Evolutionary conservation across 2,329 filamentous ascomycete species (phyloP), one percentile per base, ranked within the genome.

Genomic region (Alternaria ventricosa): DNA sequence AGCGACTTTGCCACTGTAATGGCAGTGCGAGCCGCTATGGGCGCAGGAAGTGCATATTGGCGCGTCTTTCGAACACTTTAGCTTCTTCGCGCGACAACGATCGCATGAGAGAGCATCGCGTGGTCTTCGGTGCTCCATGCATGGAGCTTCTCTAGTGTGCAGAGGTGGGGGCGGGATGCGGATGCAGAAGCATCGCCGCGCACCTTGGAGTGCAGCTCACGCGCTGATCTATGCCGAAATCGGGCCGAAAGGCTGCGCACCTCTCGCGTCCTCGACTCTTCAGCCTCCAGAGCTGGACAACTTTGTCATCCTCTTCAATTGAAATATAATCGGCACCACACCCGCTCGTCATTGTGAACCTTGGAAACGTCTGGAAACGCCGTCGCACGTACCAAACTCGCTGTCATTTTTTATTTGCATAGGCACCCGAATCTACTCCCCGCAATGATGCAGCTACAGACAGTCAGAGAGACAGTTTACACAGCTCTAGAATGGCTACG

Each of bases 11-110:
- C 71, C 71, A 41, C 69, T 73, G 45, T 74, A 74, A 36, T 74
- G 71, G 11, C 70, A 74, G 45, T 65, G 56, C 7, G 67, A 60
- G 5, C 66, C 61, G 20, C 66, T 74, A 18, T 68, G 55, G 20
- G 64, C 67, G 59, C 71, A 74, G n/a, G 64, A 63, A 36, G 54
- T 65, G 53, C 71, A 74, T 33, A 63, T 57, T 30, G 71, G 71
- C 43, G 65, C 61, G 30, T 74, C 69, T 49, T 74, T 74, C 23
- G 71, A 74, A n/a, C 71, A 74, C 65, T 74, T 74, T 36, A 74
- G 45, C 50, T 74, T 74, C 43, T 74, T 74, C 55, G 70, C 61
- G 49, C 71, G 69, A 53, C 71, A 74, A 28, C 71, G 66, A 55
- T 72, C 70, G 65, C 71, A 74, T 47, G 65, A 67, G 33, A 67